Conservation (phyloP, 2,329 filamentous ascomycete genomes). For the Pestalotiopsis sp. region DNA sequence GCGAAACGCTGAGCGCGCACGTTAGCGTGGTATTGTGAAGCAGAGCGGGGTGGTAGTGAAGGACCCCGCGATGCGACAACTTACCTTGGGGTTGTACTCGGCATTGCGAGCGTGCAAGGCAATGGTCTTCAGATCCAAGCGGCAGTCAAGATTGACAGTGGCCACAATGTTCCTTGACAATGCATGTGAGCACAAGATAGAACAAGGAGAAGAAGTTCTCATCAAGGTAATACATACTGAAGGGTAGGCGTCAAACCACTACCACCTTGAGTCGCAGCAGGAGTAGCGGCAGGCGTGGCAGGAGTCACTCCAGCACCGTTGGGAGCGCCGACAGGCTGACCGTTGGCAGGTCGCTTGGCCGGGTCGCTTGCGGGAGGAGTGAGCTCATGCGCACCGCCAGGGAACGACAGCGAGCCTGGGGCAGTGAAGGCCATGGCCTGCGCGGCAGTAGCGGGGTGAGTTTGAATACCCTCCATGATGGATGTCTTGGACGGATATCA, state of each 20-base stretch:
- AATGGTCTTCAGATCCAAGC: slow-evolving; percentile 97
- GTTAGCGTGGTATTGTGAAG: slow-evolving; percentile 21
- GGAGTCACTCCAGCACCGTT: slow-evolving; percentile 82
- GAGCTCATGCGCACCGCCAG: slow-evolving; percentile 79
- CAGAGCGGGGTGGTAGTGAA: slow-evolving; percentile 21
- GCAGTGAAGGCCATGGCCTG: slow-evolving; percentile 97
- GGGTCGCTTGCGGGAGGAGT: slow-evolving; percentile 78
- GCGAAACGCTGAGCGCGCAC: slow-evolving; percentile 78
- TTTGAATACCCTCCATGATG: slow-evolving; percentile 33
- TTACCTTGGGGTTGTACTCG: slow-evolving; percentile 98
- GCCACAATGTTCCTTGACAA: slow-evolving; percentile 92
- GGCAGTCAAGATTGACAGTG: slow-evolving; percentile 97
- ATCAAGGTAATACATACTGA: slow-evolving; percentile 79
- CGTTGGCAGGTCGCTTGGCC: slow-evolving; percentile 57
- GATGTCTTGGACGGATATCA: slow-evolving; percentile 17
- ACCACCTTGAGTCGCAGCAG: slow-evolving; percentile 74
- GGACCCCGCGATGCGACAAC: slow-evolving; percentile 23
- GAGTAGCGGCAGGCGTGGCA: slow-evolving; percentile 89
- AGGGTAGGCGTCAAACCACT: slow-evolving; percentile 91
- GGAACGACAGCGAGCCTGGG: slow-evolving; percentile 89
- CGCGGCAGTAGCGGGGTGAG: slow-evolving; percentile 86
- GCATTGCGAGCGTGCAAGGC: slow-evolving; percentile 97
- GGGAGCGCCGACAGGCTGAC: slow-evolving; percentile 56
- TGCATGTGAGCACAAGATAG: slow-evolving; percentile 55
- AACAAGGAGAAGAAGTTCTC: slow-evolving; percentile 31